These are phyloP conservation scores for Cardamine resedifolia DNA, from an alignment of 345 rosid species.

Conservation along the genomic window DNA sequence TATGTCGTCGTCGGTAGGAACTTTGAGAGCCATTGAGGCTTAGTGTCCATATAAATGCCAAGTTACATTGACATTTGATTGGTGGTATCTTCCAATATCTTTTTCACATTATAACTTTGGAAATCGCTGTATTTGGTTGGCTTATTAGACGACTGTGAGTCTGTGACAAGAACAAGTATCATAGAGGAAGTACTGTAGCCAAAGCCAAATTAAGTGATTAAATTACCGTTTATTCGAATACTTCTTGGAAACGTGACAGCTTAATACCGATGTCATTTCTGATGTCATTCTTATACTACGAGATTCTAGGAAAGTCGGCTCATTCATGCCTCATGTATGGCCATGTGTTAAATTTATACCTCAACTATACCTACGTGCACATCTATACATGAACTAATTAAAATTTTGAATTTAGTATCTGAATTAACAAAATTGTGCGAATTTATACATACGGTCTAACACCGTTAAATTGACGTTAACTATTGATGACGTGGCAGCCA, in stretches of 20 bases:
- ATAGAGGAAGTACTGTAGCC: background rate
- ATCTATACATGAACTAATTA: too few relatives aligned
- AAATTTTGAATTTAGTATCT: too few relatives aligned
- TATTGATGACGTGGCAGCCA: too few relatives aligned
- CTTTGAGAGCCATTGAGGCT: background rate
- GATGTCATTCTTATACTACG: conserved; percentile 10
- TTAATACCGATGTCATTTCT: background rate
- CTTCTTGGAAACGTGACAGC: background rate
- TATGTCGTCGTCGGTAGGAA: conserved; percentile 1
- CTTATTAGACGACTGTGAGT: conserved; percentile 34
- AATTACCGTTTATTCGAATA: background rate
- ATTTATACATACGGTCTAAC: too few relatives aligned
- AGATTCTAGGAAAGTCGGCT: background rate
- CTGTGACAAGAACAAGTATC: background rate
- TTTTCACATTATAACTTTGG: conserved; percentile 4
- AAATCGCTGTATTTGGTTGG: conserved; percentile 23
- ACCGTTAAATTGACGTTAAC: too few relatives aligned
- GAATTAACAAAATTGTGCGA: too few relatives aligned
- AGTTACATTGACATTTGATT: background rate
- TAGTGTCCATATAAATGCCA: conserved; percentile 12
- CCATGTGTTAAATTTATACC: too few relatives aligned
- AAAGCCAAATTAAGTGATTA: background rate
- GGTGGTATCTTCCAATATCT: conserved; percentile 24
- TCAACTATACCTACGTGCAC: too few relatives aligned
- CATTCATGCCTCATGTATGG: too few relatives aligned